These are phyloP conservation scores for Yamadazyma kanchanaburiensis DNA, from an alignment of 1,139 yeast genomes.

Conservation along the genomic window DNA sequence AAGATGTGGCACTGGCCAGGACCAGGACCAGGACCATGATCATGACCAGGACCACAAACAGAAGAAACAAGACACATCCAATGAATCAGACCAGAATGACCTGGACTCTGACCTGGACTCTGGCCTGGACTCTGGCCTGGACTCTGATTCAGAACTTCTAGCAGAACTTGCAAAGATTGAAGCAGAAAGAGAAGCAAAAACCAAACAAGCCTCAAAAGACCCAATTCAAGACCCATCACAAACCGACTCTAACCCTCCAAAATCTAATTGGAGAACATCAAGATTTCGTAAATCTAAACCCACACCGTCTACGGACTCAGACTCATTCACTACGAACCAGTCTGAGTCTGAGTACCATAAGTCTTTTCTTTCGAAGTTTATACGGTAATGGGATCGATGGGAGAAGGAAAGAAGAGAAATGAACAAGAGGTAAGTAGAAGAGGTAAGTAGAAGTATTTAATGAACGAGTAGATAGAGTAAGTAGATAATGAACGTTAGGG, in stretches of 20 bases:
- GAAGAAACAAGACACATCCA: background rate
- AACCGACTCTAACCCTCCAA: no score
- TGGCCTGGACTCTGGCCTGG: slow-evolving; percentile 1
- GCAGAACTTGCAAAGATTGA: slow-evolving; percentile 54
- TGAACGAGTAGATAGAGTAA: no score
- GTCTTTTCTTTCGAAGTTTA: slow-evolving; percentile 64
- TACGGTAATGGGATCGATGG: no score
- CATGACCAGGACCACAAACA: background rate
- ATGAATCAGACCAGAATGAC: background rate
- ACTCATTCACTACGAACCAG: slow-evolving; percentile 59
- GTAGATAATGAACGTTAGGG: no score
- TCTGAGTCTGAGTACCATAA: slow-evolving; percentile 68
- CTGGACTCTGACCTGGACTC: background rate
- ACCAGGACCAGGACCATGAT: background rate
- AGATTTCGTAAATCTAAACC: no score
- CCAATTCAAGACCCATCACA: slow-evolving; percentile 7
- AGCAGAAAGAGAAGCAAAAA: slow-evolving; percentile 24
- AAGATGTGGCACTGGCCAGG: no score
- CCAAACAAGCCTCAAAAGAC: slow-evolving; percentile 16
- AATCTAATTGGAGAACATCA: slow-evolving; percentile 58
- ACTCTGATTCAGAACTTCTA: slow-evolving; percentile 9
- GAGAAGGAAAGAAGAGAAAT: no score
- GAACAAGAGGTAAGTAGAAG: no score
- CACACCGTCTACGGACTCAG: slow-evolving; percentile 11
- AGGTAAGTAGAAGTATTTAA: no score